phyloP scores from a whole-genome alignment of 768 basidiomycete species.

The Phanerochaete sordida region DNA sequence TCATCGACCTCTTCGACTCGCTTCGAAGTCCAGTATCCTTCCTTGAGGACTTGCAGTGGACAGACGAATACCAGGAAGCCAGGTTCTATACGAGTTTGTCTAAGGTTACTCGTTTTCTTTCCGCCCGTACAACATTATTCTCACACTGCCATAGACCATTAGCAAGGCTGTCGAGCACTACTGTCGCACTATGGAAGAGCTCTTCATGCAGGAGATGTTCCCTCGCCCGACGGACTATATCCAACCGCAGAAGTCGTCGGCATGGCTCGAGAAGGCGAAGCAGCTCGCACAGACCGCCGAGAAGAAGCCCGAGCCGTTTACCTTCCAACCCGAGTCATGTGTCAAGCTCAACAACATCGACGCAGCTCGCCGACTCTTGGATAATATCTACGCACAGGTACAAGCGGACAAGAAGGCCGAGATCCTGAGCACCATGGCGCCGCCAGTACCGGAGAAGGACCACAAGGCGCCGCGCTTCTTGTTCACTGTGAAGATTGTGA shows the following conservation, averaged over 20 bases:
- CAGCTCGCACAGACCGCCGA: slow-evolving; percentile 74
- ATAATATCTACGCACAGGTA: slow-evolving; percentile 92
- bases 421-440: slow-evolving; percentile 43
- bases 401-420: slow-evolving; percentile 83
- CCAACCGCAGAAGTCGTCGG: slow-evolving; percentile 82
- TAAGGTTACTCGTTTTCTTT: slow-evolving; percentile 51
- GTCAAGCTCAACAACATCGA: slow-evolving; percentile 98
- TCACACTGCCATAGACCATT: slow-evolving; percentile 82
- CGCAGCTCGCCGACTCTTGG: slow-evolving; percentile 83
- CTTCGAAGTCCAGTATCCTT: slow-evolving; percentile 87
- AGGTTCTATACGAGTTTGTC: slow-evolving; percentile 86
- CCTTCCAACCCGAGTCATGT: slow-evolving; percentile 90
- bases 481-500: slow-evolving; percentile 91
- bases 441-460: slow-evolving; percentile 47
- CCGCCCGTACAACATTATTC: no score
- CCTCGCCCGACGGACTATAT: slow-evolving; percentile 75
- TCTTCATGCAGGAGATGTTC: slow-evolving; percentile 96
- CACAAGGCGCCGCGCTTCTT: slow-evolving; percentile 68
- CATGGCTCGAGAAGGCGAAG: slow-evolving; percentile 84
- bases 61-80: slow-evolving; percentile 84
- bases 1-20: slow-evolving; percentile 94
- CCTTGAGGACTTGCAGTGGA: slow-evolving; percentile 88
- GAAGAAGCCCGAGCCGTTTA: slow-evolving; percentile 93
- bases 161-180: slow-evolving; percentile 92
- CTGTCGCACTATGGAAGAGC: slow-evolving; percentile 78